Conservation (phyloP, 2,329 filamentous ascomycete genomes). For the Fusarium siculi region DNA sequence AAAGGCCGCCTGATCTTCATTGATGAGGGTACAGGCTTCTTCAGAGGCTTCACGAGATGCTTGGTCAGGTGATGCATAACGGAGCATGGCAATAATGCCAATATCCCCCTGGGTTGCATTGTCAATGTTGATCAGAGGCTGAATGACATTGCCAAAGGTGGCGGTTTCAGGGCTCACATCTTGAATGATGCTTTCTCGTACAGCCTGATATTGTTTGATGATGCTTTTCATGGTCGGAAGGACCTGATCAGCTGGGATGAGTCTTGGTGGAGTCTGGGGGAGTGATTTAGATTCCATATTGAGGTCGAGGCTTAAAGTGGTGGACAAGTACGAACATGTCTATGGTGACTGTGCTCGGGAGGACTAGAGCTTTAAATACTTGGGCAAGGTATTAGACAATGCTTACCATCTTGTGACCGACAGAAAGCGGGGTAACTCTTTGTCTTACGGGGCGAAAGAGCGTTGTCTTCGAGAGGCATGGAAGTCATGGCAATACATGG, state of each 20-base stretch:
- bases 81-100: neutral
- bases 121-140: neutral
- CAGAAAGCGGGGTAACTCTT: no score
- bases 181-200: neutral
- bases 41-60: neutral
- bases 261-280: fast-evolving
- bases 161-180: fast-evolving
- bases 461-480: no score
- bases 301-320: no score
- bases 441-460: no score
- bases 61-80: fast-evolving
- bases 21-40: neutral
- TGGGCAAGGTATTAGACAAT: no score
- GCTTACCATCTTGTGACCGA: no score
- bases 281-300: neutral
- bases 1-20: neutral
- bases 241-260: no score
- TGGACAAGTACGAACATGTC: no score
- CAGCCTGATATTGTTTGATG: fast-evolving
- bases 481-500: no score
- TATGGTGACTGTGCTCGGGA: no score
- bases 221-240: neutral
- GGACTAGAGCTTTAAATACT: no score
- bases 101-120: neutral
- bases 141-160: neutral